Base-by-base conservation (phyloP, 2,329 filamentous ascomycete genomes). In the Penicillium sp. region DNA sequence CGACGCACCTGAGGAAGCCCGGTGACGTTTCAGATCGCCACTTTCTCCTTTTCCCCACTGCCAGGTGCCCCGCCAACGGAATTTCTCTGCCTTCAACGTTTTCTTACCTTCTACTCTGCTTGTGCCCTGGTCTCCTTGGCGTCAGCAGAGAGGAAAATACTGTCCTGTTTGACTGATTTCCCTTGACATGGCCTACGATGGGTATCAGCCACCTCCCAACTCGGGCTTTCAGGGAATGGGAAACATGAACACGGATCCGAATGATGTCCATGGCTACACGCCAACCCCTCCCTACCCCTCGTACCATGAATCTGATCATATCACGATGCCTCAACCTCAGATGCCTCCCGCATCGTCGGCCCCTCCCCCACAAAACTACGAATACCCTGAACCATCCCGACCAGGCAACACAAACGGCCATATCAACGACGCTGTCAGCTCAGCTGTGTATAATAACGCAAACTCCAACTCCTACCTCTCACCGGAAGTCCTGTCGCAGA, bases 401-500 rank as follows among this genome's bases (percentile, higher is more conserved):
- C 51, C 60, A 19, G 59, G 60, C 14, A 60, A 55, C 19, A 42
- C 57, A 21, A 52, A 61, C n/a, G 71, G 70, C 5, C 79, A 80
- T 13, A 79, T 86, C 62, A 81, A 82, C 63, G 82, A 85, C 64
- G 84, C 83, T 33, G 81, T 86, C 62, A 81, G 78, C 63, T 80
- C 80, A 60, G 83, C 83, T 10, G 83, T 85, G 58, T 76, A 82
- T 63, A 79, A 82, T 62, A 79, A 79, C 51, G 76, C 80, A 11
- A 76, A 81, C 42, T 72, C 78, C 9, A 74, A 79, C 9, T 77
- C 76, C 56, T 78, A 80, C 39, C 74, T 88, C 13, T 82, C 86
- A 51, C 85, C 85, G 2, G 82, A 85, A 8, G 75, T 88, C 22
- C 79, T 89, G 50, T 81, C 83, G 48, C 82, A 85, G 59, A 84